Evolutionary conservation across 2,329 filamentous ascomycete species (phyloP), one percentile per base, ranked within the genome.

Genomic region (Pyrenochaeta sp.): DNA sequence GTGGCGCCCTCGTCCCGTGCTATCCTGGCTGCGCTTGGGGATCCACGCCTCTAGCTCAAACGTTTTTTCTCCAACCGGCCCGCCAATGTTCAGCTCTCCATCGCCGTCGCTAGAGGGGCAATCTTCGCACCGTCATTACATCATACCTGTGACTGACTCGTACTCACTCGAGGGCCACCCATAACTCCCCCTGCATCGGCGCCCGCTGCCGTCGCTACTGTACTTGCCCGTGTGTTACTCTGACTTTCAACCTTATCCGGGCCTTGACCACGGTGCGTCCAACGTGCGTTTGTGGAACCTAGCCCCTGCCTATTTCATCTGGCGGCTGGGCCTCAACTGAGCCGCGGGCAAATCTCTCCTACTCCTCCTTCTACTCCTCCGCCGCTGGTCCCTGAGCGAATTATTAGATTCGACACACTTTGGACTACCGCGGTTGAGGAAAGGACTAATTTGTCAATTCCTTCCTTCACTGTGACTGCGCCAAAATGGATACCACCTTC

Each of bases 401-500:
- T 77, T 76, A 73, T 75, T 76, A 76, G 72, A 77, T 75, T 76
- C 73, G 70, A 69, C 66, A 52, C 51, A 47, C 32, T 54, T 37
- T 53, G 71, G 72, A 72, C 67, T 50, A 56, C 51, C 61, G 68
- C 67, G 64, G 67, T 60, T 58, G 65, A 69, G 60, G 54, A 54
- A 51, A 37, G 50, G 56, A 43, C 19, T 24, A 47, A 22, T 39
- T 30, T 3, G 37, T 34, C 36, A 37, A 50, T 22, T 45, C 37
- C 45, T 30, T 24, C 28, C 46, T 39, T 50, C 19, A 19, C 28
- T 22, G 27, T 10, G 30, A 19, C 27, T 34, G 4, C 28, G 58
- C 56, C 63, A 65, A 57, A 48, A 76, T 76, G 91, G 91, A 93
- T 79, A 90, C 90, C 67, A 95, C 92, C 32, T 96, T 96, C 80